Evolutionary conservation across 2,329 filamentous ascomycete species (phyloP).

Genomic region (Fusarium equiseti): DNA sequence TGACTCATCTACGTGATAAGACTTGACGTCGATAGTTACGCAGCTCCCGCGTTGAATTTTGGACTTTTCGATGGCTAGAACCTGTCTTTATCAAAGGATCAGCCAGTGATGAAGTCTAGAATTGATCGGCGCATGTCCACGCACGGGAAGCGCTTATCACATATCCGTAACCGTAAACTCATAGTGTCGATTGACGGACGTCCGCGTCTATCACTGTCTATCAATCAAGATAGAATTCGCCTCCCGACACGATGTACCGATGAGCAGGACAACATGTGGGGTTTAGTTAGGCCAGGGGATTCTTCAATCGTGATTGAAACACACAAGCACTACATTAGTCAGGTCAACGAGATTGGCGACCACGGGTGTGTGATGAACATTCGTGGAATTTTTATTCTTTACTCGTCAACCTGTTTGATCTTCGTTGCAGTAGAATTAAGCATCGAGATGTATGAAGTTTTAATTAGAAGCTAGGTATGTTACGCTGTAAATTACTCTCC

Average conservation of each 20-base stretch:
- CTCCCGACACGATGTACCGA: slow-evolving; percentile 17
- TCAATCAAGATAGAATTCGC: background rate
- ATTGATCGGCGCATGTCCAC: slow-evolving; percentile 22
- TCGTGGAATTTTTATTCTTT: background rate
- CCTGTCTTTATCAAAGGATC: slow-evolving; percentile 23
- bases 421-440: slow-evolving; percentile 11
- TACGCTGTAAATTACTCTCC: background rate
- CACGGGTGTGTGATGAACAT: slow-evolving; percentile 28
- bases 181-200: background rate
- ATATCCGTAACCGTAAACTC: slow-evolving; percentile 8
- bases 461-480: background rate
- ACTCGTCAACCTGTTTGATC: slow-evolving; percentile 33
- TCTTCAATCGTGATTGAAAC: background rate
- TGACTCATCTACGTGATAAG: background rate
- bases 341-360: slow-evolving; percentile 20
- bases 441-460: slow-evolving; percentile 23
- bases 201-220: slow-evolving; percentile 1
- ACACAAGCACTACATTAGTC: background rate
- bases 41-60: slow-evolving; percentile 30
- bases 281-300: background rate
- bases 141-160: slow-evolving; percentile 33
- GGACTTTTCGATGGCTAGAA: slow-evolving; percentile 21
- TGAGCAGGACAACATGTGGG: slow-evolving; percentile 31
- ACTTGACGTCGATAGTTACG: slow-evolving; percentile 39
- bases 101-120: slow-evolving; percentile 8